Conservation (phyloP, 1,284 basidiomycete genomes). For the Apiotrichum veenhuisii region DNA sequence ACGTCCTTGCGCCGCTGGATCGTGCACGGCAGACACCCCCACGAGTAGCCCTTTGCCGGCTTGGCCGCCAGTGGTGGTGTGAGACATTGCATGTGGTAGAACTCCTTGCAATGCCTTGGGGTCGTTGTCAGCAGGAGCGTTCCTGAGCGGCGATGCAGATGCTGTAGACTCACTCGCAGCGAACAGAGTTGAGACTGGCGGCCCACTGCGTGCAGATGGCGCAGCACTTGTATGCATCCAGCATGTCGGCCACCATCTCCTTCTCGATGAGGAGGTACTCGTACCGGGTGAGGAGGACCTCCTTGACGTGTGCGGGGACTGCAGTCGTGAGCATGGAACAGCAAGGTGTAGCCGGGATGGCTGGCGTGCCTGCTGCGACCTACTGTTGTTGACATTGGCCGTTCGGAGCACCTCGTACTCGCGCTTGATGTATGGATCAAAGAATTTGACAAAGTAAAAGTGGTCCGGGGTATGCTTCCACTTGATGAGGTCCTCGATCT, state of each 20-base stretch:
- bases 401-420: conserved; percentile 94
- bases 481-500: conserved; percentile 85
- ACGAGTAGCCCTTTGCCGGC: conserved; percentile 93
- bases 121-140: background rate
- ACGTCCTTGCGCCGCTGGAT: conserved; percentile 82
- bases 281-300: conserved; percentile 73
- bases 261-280: conserved; percentile 94
- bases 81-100: conserved; percentile 93
- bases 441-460: conserved; percentile 90
- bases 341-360: background rate
- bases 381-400: conserved; percentile 81
- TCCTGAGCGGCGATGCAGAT: too few species aligned
- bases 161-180: conserved; percentile 64
- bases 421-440: conserved; percentile 96
- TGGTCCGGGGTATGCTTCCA: conserved; percentile 94
- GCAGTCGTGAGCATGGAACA: conserved; percentile 5
- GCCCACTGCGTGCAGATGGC: conserved; percentile 78
- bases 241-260: conserved; percentile 84
- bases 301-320: conserved; percentile 77
- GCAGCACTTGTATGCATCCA: conserved; percentile 79
- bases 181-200: conserved; percentile 76
- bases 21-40: conserved; percentile 94
- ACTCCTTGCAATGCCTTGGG: conserved; percentile 70
- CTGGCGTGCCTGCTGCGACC: conserved; percentile 43
- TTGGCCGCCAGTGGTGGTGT: conserved; percentile 91